Conservation (phyloP, 2,329 filamentous ascomycete species). For the Myriosclerotinia duriaeana region DNA sequence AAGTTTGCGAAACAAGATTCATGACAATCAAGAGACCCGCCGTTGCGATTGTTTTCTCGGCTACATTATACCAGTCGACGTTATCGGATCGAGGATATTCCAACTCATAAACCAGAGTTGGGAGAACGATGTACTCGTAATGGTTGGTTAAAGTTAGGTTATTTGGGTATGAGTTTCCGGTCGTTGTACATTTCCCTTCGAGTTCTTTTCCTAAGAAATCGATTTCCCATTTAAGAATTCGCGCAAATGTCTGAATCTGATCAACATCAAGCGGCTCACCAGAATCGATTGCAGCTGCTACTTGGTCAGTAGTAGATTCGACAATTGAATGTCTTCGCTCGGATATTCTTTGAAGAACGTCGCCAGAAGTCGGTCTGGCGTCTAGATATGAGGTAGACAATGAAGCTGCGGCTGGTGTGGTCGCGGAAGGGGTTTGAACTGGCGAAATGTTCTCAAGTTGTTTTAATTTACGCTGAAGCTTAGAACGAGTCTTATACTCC, state of each 20-base stretch:
- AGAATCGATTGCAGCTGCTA: conserved; percentile 62
- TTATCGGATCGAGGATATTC: conserved; percentile 70
- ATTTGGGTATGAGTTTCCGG: conserved; percentile 58
- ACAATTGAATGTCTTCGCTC: conserved; percentile 37
- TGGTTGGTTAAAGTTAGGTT: conserved; percentile 67
- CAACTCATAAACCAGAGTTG: conserved; percentile 76
- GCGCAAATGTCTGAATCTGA: conserved; percentile 62
- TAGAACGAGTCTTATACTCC: conserved; percentile 52
- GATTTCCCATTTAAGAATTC: conserved; percentile 62
- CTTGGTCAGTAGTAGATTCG: conserved; percentile 55
- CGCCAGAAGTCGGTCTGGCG: conserved; percentile 44
- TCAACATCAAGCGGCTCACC: conserved; percentile 58
- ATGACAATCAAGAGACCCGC: conserved; percentile 75
- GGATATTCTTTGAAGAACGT: conserved; percentile 46
- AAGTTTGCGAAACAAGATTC: conserved; percentile 74
- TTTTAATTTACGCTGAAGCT: conserved; percentile 52
- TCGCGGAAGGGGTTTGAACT: conserved; percentile 46
- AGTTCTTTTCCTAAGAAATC: conserved; percentile 62
- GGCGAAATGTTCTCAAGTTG: conserved; percentile 57
- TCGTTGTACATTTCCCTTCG: conserved; percentile 55
- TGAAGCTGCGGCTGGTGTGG: conserved; percentile 45
- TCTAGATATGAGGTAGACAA: conserved; percentile 50
- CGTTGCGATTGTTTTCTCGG: conserved; percentile 68
- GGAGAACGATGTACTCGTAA: conserved; percentile 71
- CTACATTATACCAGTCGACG: conserved; percentile 73